Evolutionary conservation across 2,329 filamentous ascomycete species (phyloP), one percentile per base, ranked within the genome.

Genomic region (Fusarium sp.): DNA sequence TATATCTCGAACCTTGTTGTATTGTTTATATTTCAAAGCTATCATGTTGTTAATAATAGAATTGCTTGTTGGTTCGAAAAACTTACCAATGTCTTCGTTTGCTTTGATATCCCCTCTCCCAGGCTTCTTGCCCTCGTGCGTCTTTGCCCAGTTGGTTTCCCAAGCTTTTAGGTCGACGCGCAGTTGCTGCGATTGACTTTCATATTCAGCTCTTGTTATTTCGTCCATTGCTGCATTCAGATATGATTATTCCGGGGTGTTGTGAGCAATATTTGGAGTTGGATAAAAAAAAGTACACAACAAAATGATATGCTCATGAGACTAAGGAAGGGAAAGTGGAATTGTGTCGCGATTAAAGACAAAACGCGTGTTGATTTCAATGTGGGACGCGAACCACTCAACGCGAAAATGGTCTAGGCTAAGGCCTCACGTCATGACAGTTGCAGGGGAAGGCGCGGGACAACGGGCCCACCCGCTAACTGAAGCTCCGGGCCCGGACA

Each of bases 1-100:
- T 45, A 88, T 83, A 72, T 89, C 85, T 67, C 90, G 86, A 52
- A 91, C 77, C 69, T 86, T 89, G 77, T 90, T 90, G 79, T 94
- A 95, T 66, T 92, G 86, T 76, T 92, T 93, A 79, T 95, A 95
- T 76, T 94, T 94, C 46, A 83, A 84, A 38, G 90, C 91, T 92
- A 71, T 26, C 48, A 10, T 15, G 39, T 54, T 17, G 53, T 55
- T 18, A 54, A 58, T 31, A 44, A 18, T 3, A 6, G 50, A 28
- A 51, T 26, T 8, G 43, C 3, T 7, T n/a, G 9, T 8, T 11
- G 2, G 3, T 11, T n/a, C 5, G 20, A 34, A 15, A 5, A 4
- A 48, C 82, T 34, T 86, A 93, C 92, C 90, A 73, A 95, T 94
- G 1, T 86, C 85, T 8, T 87, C 85, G 72, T 93, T 89, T 53